These are phyloP conservation scores for Monosporascus sp. DNA, from an alignment of 2,329 filamentous ascomycete genomes.

Conservation along the genomic window DNA sequence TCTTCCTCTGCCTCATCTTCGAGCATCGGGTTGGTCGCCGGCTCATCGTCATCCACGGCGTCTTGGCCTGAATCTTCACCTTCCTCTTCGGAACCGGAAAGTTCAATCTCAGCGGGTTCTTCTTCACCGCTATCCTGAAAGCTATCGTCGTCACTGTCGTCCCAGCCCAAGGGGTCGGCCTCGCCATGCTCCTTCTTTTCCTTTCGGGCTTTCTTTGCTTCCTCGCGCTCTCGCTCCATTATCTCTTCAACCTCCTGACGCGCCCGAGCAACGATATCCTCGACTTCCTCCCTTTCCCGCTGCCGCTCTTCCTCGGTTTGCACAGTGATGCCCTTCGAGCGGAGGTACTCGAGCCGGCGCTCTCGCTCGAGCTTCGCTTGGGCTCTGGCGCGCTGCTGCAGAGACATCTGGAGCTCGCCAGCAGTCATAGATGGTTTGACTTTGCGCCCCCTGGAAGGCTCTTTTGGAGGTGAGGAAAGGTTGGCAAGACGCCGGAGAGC, in stretches of 20 bases:
- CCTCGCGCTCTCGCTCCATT: constrained; percentile 69
- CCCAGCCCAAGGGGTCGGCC: constrained; percentile 49
- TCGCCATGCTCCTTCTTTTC: constrained; percentile 37
- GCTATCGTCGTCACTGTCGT: constrained; percentile 47
- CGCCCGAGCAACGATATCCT: constrained; percentile 83
- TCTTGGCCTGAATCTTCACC: constrained; percentile 34
- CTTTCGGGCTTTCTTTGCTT: constrained; percentile 60
- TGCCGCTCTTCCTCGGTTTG: constrained; percentile 85
- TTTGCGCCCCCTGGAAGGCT: constrained; percentile 37
- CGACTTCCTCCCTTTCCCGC: constrained; percentile 74
- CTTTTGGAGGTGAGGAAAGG: constrained; percentile 57
- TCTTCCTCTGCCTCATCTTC: constrained; percentile 33
- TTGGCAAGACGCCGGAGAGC: constrained; percentile 71
- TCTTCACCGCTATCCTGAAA: constrained; percentile 38
- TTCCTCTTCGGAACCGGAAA: constrained; percentile 33
- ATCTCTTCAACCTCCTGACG: constrained; percentile 76
- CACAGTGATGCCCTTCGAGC: constrained; percentile 73
- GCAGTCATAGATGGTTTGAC: constrained; percentile 58
- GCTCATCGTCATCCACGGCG: constrained; percentile 30
- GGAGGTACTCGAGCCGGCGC: constrained; percentile 70
- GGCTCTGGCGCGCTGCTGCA: constrained; percentile 68
- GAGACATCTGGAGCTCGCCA: constrained; percentile 61
- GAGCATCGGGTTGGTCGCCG: constrained; percentile 21
- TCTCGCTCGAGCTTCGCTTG: constrained; percentile 77
- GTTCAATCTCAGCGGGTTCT: constrained; percentile 32